phyloP scores from a whole-genome alignment of 495 filamentous ascomycete genomes.

The Penicillium chermesinum region DNA sequence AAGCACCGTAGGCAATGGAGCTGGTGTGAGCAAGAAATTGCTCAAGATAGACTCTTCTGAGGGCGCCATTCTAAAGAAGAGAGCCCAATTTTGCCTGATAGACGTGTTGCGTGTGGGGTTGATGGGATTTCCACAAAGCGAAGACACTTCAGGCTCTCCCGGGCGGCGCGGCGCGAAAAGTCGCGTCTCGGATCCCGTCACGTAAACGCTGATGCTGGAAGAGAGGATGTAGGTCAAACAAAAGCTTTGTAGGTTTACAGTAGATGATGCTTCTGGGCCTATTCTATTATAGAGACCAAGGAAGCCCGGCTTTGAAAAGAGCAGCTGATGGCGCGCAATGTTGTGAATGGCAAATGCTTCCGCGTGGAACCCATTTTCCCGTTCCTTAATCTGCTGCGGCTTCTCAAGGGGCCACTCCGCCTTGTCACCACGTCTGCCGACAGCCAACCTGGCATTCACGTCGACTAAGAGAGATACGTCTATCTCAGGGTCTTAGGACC shows the following conservation, averaged over 20 bases:
- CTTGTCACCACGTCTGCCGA: constrained; percentile 8
- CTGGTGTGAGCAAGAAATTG: constrained; percentile 72
- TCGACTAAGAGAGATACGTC: background rate
- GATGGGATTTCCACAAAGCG: too few species aligned
- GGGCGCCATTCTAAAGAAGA: constrained; percentile 52
- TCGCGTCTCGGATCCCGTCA: background rate
- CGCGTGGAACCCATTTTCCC: constrained; percentile 7
- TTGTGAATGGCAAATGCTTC: constrained; percentile 8
- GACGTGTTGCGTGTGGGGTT: too few species aligned
- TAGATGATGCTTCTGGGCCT: too few species aligned
- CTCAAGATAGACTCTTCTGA: constrained; percentile 66
- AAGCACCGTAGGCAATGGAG: constrained; percentile 65
- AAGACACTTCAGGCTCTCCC: background rate
- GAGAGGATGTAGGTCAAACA: too few species aligned
- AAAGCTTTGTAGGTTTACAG: too few species aligned
- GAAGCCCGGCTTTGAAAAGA: too few species aligned
- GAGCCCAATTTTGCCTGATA: background rate
- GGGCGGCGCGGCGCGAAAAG: background rate
- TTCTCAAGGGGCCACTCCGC: constrained; percentile 14
- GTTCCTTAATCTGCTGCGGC: background rate
- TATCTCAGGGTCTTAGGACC: background rate
- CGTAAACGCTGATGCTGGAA: too few species aligned
- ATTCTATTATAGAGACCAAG: too few species aligned
- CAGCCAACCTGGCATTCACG: background rate
- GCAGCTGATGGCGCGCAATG: background rate